Evolutionary conservation across 1,284 basidiomycete species (phyloP).

Genomic region (Ceraceosorus guamensis): DNA sequence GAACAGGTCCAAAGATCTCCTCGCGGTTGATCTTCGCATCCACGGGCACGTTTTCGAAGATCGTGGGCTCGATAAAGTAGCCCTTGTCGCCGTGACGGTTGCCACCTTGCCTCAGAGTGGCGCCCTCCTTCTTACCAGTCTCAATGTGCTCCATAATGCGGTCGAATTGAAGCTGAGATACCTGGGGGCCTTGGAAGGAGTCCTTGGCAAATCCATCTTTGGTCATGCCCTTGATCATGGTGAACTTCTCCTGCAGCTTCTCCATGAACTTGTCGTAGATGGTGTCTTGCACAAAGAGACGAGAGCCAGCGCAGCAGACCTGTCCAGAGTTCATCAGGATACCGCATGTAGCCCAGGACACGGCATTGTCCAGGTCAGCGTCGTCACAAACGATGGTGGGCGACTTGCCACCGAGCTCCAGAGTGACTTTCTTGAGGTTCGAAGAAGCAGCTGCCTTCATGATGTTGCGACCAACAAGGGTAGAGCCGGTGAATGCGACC

Average conservation of each 20-base stretch:
- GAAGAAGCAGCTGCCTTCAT: conserved; percentile 11
- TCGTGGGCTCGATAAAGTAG: conserved; percentile 52
- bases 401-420: conserved; percentile 79
- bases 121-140: conserved; percentile 72
- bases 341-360: conserved; percentile 18
- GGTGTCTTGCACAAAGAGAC: conserved; percentile 20
- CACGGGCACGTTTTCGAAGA: conserved; percentile 57
- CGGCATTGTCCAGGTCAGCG: conserved; percentile 53
- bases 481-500: conserved; percentile 29
- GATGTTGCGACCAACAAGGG: conserved; percentile 12
- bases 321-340: conserved; percentile 23
- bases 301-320: conserved; percentile 26
- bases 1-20: conserved; percentile 84
- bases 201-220: conserved; percentile 71
- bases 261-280: conserved; percentile 23
- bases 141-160: conserved; percentile 55
- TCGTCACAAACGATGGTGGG: conserved; percentile 70
- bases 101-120: conserved; percentile 68
- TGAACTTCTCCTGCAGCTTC: conserved; percentile 12
- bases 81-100: conserved; percentile 62
- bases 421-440: conserved; percentile 12
- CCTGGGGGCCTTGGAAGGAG: conserved; percentile 80
- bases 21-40: conserved; percentile 81
- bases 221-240: conserved; percentile 53
- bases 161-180: conserved; percentile 65